phyloP scores from a whole-genome alignment of 2,329 filamentous ascomycete genomes.

The Colletotrichum chlorophyti region DNA sequence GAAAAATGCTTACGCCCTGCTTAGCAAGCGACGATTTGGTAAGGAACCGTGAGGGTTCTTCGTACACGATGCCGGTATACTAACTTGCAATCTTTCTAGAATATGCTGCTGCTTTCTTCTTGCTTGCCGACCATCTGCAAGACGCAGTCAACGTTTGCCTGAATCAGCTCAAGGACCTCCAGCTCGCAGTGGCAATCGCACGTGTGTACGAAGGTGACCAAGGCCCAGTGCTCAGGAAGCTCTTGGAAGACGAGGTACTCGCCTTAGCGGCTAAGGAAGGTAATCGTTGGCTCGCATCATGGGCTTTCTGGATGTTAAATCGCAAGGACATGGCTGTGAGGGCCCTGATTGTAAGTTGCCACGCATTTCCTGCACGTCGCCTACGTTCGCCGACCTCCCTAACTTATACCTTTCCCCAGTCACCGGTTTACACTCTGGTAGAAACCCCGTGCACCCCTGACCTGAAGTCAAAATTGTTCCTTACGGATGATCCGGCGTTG shows the following conservation, averaged over 20 bases:
- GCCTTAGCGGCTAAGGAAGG: slow-evolving; percentile 79
- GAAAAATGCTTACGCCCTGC: slow-evolving; percentile 95
- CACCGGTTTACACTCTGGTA: slow-evolving; percentile 77
- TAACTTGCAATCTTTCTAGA: slow-evolving; percentile 63
- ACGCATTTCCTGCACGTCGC: too few relatives aligned
- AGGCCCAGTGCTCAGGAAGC: slow-evolving; percentile 72
- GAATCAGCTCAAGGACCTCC: slow-evolving; percentile 86
- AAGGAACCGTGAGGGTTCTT: slow-evolving; percentile 34
- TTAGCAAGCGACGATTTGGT: slow-evolving; percentile 90
- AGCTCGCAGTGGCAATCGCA: slow-evolving; percentile 87
- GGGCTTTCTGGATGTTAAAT: slow-evolving; percentile 93
- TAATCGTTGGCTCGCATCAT: slow-evolving; percentile 92
- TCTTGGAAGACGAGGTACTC: slow-evolving; percentile 83
- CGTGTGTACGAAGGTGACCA: slow-evolving; percentile 88
- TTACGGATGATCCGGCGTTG: slow-evolving; percentile 89
- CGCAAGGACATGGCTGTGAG: slow-evolving; percentile 84
- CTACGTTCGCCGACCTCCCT: too few relatives aligned
- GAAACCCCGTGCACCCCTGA: slow-evolving; percentile 73
- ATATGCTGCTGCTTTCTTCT: slow-evolving; percentile 95
- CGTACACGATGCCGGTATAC: background rate
- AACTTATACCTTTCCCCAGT: slow-evolving; percentile 51
- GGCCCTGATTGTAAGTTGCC: slow-evolving; percentile 72
- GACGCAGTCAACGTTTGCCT: slow-evolving; percentile 88
- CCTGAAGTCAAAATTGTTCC: slow-evolving; percentile 77
- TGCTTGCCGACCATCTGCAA: slow-evolving; percentile 83